Evolutionary conservation across 2,329 filamentous ascomycete genomes (phyloP).

Genomic region (Calcarisporium arbuscula): DNA sequence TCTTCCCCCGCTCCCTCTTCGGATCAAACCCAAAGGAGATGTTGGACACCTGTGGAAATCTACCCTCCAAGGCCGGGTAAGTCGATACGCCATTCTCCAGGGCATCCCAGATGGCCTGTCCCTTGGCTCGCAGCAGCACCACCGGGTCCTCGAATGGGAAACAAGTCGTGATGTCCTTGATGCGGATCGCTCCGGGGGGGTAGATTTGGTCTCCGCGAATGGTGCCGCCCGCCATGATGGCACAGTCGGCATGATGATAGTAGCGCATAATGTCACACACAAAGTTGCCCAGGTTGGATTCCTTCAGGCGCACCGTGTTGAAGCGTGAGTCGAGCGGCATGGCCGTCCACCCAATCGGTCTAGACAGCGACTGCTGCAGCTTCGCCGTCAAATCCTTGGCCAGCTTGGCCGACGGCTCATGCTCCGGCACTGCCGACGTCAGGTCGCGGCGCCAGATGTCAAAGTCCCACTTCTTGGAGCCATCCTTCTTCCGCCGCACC

Average conservation of each 20-base stretch:
- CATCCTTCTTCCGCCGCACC: conserved; percentile 50
- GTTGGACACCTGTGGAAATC: conserved; percentile 83
- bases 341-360: conserved; percentile 76
- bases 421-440: conserved; percentile 59
- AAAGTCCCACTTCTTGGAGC: conserved; percentile 61
- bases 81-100: conserved; percentile 77
- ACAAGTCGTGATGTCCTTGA: conserved; percentile 81
- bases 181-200: conserved; percentile 66
- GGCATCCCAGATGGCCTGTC: conserved; percentile 68
- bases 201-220: conserved; percentile 87
- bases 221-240: conserved; percentile 78
- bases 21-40: conserved; percentile 72
- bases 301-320: conserved; percentile 67
- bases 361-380: conserved; percentile 70
- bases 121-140: conserved; percentile 66
- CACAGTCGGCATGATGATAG: conserved; percentile 75
- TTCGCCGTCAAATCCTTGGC: conserved; percentile 65
- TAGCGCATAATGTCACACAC: conserved; percentile 86
- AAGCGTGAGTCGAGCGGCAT: conserved; percentile 82
- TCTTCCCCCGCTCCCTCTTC: conserved; percentile 48
- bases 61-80: conserved; percentile 75
- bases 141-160: conserved; percentile 92
- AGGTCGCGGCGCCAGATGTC: conserved; percentile 71
- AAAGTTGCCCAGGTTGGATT: conserved; percentile 86
- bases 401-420: conserved; percentile 53